phyloP scores from a whole-genome alignment of 352 stramenopile genomes.

The Globisporangium takayamanum region DNA sequence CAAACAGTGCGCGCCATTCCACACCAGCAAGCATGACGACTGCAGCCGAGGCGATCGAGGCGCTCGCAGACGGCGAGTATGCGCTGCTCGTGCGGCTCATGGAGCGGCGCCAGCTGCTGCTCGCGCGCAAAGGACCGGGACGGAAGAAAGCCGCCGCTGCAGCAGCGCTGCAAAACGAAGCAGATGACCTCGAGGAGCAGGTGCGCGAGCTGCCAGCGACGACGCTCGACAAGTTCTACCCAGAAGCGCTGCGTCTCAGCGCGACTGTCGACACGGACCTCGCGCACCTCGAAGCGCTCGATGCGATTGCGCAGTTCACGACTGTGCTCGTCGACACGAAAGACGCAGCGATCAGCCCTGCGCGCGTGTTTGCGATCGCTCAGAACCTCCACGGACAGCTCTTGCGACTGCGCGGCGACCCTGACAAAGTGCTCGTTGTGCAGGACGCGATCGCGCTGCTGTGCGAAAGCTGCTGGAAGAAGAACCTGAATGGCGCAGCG shows the following conservation, averaged over 20 bases:
- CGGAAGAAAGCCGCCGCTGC: conserved; percentile 19
- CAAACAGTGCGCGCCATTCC: background rate
- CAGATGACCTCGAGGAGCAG: conserved; percentile 37
- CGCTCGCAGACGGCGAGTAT: conserved; percentile 31
- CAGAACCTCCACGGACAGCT: conserved; percentile 67
- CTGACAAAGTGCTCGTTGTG: conserved; percentile 24
- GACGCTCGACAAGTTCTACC: conserved; percentile 47
- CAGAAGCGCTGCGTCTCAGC: conserved; percentile 25
- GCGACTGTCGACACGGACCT: conserved; percentile 8
- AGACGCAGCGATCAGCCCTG: conserved; percentile 40
- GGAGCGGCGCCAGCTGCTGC: conserved; percentile 20
- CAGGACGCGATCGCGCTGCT: conserved; percentile 71
- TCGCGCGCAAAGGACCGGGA: conserved; percentile 20
- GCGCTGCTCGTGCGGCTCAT: conserved; percentile 26
- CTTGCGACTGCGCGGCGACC: conserved; percentile 42
- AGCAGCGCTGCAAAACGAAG: conserved; percentile 2
- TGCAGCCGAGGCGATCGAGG: conserved; percentile 33
- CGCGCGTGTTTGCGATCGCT: conserved; percentile 49
- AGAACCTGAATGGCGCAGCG: conserved; percentile 46
- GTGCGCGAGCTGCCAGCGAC: conserved; percentile 40
- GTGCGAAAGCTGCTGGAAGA: conserved; percentile 72
- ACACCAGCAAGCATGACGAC: conserved; percentile 2
- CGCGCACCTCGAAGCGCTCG: conserved; percentile 27
- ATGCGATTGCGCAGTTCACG: conserved; percentile 48
- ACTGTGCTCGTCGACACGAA: conserved; percentile 53